These are phyloP conservation scores for Suillus cothurnatus DNA, from an alignment of 768 basidiomycete species.

Conservation along the genomic window DNA sequence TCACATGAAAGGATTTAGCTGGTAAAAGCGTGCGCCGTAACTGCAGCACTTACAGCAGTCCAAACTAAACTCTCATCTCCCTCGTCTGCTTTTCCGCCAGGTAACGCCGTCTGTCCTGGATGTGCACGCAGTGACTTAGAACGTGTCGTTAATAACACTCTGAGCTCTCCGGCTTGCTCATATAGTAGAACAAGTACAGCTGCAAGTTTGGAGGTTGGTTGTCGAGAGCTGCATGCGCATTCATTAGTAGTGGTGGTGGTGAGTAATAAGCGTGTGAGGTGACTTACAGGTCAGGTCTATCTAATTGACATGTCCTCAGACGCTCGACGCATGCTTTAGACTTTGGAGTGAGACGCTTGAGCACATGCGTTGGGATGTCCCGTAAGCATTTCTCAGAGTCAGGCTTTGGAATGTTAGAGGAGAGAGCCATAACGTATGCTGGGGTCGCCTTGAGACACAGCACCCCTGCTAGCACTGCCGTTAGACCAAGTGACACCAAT, in stretches of 20 bases:
- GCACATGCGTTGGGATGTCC: background rate
- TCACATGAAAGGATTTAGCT: background rate
- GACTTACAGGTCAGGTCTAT: conserved; percentile 57
- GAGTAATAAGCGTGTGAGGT: background rate
- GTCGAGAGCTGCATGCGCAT: conserved; percentile 29
- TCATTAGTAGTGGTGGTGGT: background rate
- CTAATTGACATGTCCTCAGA: conserved; percentile 34
- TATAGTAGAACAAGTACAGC: conserved; percentile 83
- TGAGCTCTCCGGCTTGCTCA: conserved; percentile 64
- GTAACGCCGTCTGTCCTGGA: conserved; percentile 81
- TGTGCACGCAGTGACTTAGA: conserved; percentile 75
- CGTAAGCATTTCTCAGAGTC: background rate
- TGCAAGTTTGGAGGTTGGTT: conserved; percentile 51
- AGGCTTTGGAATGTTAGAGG: background rate
- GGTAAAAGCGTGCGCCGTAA: background rate
- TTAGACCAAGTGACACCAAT: background rate
- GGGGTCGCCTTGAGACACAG: background rate
- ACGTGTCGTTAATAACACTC: conserved; percentile 84
- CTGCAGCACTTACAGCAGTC: conserved; percentile 66
- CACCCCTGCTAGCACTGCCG: background rate
- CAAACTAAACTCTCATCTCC: conserved; percentile 60
- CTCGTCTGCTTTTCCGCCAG: conserved; percentile 78
- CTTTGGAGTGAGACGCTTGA: background rate
- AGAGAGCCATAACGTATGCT: conserved; percentile 1
- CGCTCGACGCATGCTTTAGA: conserved; percentile 41